A percentile compares a stretch with the other conserved stretches of the same genome.
Conservation (phyloP, 2,329 filamentous ascomycete genomes). For the Aciculosporium take region DNA sequence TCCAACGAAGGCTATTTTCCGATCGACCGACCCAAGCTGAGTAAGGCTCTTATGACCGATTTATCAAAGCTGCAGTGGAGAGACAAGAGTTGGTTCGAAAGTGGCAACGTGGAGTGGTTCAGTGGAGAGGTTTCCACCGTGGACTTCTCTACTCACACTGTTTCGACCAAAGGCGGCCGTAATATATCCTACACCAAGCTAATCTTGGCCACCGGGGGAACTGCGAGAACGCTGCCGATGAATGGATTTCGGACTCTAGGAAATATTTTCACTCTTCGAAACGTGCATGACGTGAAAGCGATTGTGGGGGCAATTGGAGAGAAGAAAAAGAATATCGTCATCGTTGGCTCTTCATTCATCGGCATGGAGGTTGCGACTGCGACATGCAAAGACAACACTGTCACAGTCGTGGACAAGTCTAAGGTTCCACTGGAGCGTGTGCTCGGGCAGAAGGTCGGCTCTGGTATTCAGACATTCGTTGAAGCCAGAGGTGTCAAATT, state of each 20-base stretch:
- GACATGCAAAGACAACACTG: slow-evolving; percentile 61
- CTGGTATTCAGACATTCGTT: slow-evolving; percentile 62
- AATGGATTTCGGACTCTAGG: slow-evolving; percentile 72
- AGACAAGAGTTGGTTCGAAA: slow-evolving; percentile 62
- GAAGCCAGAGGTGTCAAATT: slow-evolving; percentile 87
- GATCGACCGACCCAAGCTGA: slow-evolving; percentile 89
- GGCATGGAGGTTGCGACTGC: slow-evolving; percentile 95
- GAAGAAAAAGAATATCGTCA: slow-evolving; percentile 78
- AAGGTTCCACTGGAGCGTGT: slow-evolving; percentile 71
- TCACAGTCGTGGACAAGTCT: slow-evolving; percentile 83
- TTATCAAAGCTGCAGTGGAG: slow-evolving; percentile 64
- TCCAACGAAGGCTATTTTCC: slow-evolving; percentile 73
- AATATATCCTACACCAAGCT: slow-evolving; percentile 73
- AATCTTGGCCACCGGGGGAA: slow-evolving; percentile 77
- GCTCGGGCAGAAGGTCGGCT: slow-evolving; percentile 68
- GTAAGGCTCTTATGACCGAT: slow-evolving; percentile 81
- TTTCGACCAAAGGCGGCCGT: slow-evolving; percentile 60
- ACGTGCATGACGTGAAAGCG: slow-evolving; percentile 58
- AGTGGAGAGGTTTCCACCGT: slow-evolving; percentile 55
- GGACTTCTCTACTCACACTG: slow-evolving; percentile 59
- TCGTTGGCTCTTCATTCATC: slow-evolving; percentile 90
- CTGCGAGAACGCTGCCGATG: slow-evolving; percentile 59
- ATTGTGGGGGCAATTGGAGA: slow-evolving; percentile 71
- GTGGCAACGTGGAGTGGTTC: slow-evolving; percentile 41
- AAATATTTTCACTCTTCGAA: slow-evolving; percentile 78